Conservation (phyloP, 2,329 filamentous ascomycete genomes). For the Trichoderma oligosporum region DNA sequence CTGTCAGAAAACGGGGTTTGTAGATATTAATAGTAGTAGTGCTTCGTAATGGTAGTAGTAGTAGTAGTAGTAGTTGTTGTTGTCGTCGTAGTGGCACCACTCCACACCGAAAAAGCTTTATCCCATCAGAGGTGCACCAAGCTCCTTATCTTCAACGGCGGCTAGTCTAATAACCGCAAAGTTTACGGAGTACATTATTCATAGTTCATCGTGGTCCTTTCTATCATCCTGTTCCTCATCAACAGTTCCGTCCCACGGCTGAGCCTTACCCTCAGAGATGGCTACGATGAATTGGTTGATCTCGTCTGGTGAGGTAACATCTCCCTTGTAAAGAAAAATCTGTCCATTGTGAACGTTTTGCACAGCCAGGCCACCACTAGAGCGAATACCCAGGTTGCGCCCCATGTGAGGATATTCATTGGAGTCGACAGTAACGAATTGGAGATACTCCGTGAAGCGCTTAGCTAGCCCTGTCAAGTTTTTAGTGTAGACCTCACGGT, state of each 20-base stretch:
- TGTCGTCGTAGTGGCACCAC: no score
- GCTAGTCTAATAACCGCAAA: no score
- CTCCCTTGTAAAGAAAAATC: constrained; percentile 36
- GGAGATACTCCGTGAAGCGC: constrained; percentile 45
- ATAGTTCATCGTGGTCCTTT: constrained; percentile 14
- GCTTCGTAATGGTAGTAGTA: no score
- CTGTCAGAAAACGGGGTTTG: neutral
- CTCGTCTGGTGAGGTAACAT: constrained; percentile 31
- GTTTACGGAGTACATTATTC: no score
- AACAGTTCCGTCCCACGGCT: constrained; percentile 32
- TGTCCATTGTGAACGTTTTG: constrained; percentile 44
- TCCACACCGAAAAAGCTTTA: no score
- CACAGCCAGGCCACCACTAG: constrained; percentile 37
- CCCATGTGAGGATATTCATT: constrained; percentile 45
- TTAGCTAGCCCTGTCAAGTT: constrained; percentile 41
- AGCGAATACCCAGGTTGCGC: constrained; percentile 34
- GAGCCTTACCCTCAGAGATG: constrained; percentile 42
- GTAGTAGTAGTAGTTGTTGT: no score
- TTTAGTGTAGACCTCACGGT: constrained; percentile 35
- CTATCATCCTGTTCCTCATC: neutral
- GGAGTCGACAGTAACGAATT: constrained; percentile 46
- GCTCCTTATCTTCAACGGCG: no score
- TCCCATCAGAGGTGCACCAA: no score
- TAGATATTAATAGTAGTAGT: no score
- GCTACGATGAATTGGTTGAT: constrained; percentile 44